Base-by-base conservation (phyloP, 768 basidiomycete genomes). In the Fomitopsis pulvina region DNA sequence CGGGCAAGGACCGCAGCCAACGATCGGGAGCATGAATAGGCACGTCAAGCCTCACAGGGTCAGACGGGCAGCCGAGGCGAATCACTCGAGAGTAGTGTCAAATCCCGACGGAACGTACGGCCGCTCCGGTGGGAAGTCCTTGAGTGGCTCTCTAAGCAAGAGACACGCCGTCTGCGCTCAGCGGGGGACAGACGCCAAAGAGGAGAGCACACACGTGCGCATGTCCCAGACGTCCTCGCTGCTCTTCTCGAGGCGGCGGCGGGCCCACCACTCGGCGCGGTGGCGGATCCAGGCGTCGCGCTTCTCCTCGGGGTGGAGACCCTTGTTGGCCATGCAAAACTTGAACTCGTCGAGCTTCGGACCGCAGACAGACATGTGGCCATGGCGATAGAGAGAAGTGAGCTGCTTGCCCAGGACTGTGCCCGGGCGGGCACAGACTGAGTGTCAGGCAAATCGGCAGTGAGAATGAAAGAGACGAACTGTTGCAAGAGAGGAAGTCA, bases 191-290 rank as follows among this genome's bases (percentile, higher is more conserved):
- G 9, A 10, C 34, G 28, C 10, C 18, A 24, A 14, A 18, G 34
- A 25, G 29, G 43, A 27, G 43, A 24, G 4, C 16, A 74, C 85
- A 61, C 65, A 95, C 94, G 72, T 78, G 67, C 94, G 71, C 24
- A 88, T 73, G 51, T 90, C 84, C 95, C 95, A 99, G 2, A 99
- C 81, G 63, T 94, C 92, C 69, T 98, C 95, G 57, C 92, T 94
- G 67, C 91, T 93, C 65, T 80, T 82, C 18, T 68, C 75, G 8
- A 88, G 62, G 46, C 95, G 71, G 46, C 87, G 71, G 28, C 74
- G 70, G 4, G 94, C 92, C 95, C 93, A 96, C 92, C 93, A 94
- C 63, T 94, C 91, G 2, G 95, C 95, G 47, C 89, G 74, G 16
- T 87, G 75, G 43, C 73, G 76, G 50, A 98, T 82, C 94, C 93